phyloP scores from a whole-genome alignment of 768 basidiomycete species.

The Leucosporidium creatinivorum region DNA sequence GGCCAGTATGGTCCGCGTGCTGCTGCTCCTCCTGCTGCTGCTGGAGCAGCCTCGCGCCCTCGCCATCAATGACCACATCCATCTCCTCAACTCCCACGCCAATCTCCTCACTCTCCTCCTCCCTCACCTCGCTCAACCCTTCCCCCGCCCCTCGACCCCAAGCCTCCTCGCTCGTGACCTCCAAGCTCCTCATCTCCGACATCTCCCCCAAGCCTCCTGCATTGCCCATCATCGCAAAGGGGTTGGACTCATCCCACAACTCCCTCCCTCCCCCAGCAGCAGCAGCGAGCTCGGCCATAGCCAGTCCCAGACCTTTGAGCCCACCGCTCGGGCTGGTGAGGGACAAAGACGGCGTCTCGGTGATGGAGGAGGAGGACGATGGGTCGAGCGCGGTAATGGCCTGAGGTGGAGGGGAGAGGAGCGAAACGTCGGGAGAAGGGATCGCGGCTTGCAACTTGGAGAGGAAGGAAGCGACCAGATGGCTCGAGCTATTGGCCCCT shows the following conservation, averaged over 20 bases:
- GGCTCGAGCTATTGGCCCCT: background rate
- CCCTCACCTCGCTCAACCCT: background rate
- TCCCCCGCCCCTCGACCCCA: background rate
- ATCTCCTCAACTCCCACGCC: background rate
- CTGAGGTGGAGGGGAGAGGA: background rate
- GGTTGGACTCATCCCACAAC: no score
- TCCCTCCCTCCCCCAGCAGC: no score
- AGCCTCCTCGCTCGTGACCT: background rate
- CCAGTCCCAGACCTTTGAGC: no score
- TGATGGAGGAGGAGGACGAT: background rate
- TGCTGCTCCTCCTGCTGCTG: background rate
- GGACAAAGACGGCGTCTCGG: no score
- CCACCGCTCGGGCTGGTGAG: no score
- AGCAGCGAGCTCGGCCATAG: no score
- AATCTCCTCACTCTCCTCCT: background rate
- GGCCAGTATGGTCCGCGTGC: no score
- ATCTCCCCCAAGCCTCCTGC: no score
- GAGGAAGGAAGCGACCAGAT: conserved; percentile 11
- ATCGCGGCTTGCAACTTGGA: conserved; percentile 12
- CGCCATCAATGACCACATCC: background rate
- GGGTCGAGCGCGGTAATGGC: background rate
- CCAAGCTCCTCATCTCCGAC: background rate
- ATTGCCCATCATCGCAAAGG: no score
- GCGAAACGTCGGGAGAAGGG: conserved; percentile 21
- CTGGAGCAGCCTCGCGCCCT: background rate